phyloP scores from a whole-genome alignment of 73 alveolate species.

The Tetrahymena elliotti region DNA sequence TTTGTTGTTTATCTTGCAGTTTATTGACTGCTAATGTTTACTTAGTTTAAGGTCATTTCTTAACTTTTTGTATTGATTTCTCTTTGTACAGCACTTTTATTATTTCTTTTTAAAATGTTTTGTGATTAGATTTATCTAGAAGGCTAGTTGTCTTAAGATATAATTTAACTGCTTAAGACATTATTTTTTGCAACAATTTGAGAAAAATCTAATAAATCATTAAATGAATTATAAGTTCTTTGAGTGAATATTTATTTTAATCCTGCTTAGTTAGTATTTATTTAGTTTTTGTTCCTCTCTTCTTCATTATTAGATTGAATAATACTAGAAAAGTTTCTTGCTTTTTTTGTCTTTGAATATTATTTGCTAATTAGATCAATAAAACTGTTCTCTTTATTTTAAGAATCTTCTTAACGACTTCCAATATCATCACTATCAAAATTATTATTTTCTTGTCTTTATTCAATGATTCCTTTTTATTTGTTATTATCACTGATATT shows the following conservation, averaged over 20 bases:
- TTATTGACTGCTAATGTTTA: background rate
- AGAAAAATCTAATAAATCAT: background rate
- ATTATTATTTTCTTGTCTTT: background rate
- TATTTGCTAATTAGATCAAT: background rate
- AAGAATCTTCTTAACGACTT: background rate
- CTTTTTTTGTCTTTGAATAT: background rate
- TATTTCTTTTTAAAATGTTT: too few species aligned
- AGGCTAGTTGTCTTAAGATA: background rate
- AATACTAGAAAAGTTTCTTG: background rate
- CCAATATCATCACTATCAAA: background rate
- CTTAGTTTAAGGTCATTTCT: background rate
- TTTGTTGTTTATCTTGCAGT: background rate
- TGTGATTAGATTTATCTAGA: too few species aligned
- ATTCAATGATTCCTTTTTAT: background rate
- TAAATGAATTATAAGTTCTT: background rate
- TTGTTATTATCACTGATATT: background rate
- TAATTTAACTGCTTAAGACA: background rate
- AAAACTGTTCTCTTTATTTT: background rate
- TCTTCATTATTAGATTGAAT: background rate
- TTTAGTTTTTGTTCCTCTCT: background rate
- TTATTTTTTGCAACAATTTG: background rate
- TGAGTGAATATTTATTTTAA: too few species aligned
- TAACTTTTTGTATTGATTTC: background rate
- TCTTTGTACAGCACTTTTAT: too few species aligned
- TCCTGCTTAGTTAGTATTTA: background rate